A percentile compares a stretch with the other conserved stretches of the same genome.
These are phyloP conservation scores for Microdochium nivale DNA, from an alignment of 2,329 filamentous ascomycete genomes.

Conservation along the genomic window DNA sequence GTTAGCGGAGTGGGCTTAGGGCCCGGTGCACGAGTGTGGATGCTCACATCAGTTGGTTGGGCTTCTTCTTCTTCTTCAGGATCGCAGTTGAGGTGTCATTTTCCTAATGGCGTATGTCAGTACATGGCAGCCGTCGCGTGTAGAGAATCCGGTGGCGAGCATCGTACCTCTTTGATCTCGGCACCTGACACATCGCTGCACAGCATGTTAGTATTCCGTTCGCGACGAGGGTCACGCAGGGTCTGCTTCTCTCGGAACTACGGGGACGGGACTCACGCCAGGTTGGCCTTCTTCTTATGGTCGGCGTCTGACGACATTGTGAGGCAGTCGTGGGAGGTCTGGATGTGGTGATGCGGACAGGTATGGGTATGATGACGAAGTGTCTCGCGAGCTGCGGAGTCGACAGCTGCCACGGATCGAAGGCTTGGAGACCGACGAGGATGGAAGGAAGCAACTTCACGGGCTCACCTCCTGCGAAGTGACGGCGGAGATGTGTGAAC, in stretches of 20 bases:
- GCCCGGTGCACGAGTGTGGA: slow-evolving; percentile 1
- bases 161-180: slow-evolving; percentile 71
- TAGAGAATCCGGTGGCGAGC: slow-evolving; percentile 8
- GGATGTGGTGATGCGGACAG: slow-evolving; percentile 2
- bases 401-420: not conserved
- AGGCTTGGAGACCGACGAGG: not conserved
- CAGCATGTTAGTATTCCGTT: slow-evolving; percentile 25
- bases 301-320: slow-evolving; percentile 67
- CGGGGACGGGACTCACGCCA: slow-evolving; percentile 52
- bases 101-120: slow-evolving; percentile 42
- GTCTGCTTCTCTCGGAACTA: not conserved
- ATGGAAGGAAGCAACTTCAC: not conserved
- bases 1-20: slow-evolving; percentile 12
- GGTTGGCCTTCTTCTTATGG: slow-evolving; percentile 75
- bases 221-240: slow-evolving; percentile 1
- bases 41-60: slow-evolving; percentile 90
- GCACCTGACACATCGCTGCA: slow-evolving; percentile 79
- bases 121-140: slow-evolving; percentile 8
- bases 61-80: slow-evolving; percentile 99
- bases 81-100: slow-evolving; percentile 94
- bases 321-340: slow-evolving; percentile 17
- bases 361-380: not conserved
- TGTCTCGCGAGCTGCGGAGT: not conserved
- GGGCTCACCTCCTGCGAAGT: not conserved
- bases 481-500: not conserved